Conservation (phyloP, 192 early-diverging fungal species). For the Chytriomyces hyalinus region DNA sequence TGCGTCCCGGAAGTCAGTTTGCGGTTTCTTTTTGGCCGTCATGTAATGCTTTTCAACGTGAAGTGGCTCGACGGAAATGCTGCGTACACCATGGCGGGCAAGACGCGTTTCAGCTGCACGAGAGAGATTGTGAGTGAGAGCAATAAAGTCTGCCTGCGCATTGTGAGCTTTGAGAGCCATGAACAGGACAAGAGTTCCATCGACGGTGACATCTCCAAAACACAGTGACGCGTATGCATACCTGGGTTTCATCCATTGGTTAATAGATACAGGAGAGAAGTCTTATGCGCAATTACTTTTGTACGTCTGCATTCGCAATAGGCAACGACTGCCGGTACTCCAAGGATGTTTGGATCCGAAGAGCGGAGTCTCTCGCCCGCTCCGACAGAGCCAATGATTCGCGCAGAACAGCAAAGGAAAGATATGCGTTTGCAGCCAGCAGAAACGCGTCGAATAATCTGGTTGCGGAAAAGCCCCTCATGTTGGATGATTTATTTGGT, state of each 20-base stretch:
- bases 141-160: constrained; percentile 11
- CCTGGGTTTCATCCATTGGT: neutral
- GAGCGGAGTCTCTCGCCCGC: too few species aligned
- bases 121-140: constrained; percentile 16
- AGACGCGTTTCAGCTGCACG: neutral
- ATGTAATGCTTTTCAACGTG: neutral
- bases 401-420: too few species aligned
- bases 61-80: constrained; percentile 7
- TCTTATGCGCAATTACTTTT: too few species aligned
- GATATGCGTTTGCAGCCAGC: too few species aligned
- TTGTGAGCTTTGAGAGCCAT: neutral
- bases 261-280: neutral
- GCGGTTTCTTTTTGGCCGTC: neutral
- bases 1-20: constrained; percentile 14
- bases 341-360: too few species aligned
- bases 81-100: neutral
- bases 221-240: constrained; percentile 30
- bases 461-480: too few species aligned
- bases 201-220: constrained; percentile 27
- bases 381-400: too few species aligned
- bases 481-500: too few species aligned
- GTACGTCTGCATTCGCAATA: too few species aligned
- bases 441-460: too few species aligned
- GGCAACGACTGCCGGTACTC: too few species aligned
- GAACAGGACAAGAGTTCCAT: constrained; percentile 30